Percentiles rank a stretch among this genome's conserved stretches.
Evolutionary conservation across 2,329 filamentous ascomycete species (phyloP).

Genomic region (Sarocladium brachiariae): DNA sequence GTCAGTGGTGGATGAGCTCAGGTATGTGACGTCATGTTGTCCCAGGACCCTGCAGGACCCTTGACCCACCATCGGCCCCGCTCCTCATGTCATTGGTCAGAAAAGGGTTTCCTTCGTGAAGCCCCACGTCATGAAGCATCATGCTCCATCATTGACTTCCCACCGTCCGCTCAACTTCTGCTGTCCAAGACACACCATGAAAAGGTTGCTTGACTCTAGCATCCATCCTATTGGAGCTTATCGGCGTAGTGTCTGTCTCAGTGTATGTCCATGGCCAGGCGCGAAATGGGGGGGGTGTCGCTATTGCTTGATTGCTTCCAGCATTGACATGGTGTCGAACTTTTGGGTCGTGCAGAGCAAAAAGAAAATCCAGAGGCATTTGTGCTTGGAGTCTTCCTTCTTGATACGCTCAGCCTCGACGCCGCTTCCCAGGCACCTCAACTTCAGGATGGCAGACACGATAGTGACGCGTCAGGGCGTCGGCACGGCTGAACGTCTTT

Average conservation of each 20-base stretch:
- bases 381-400: background rate
- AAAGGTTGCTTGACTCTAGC: background rate
- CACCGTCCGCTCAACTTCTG: background rate
- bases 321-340: too few relatives aligned
- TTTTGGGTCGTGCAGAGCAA: too few relatives aligned
- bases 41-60: slow-evolving; percentile 25
- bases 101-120: background rate
- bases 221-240: background rate
- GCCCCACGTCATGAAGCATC: slow-evolving; percentile 12
- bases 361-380: too few relatives aligned
- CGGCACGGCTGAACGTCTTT: slow-evolving; percentile 93
- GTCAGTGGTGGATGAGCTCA: slow-evolving; percentile 17
- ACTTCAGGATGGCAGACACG: slow-evolving; percentile 88
- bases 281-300: background rate
- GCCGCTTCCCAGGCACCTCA: slow-evolving; percentile 64
- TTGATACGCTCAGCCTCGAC: slow-evolving; percentile 19
- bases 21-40: slow-evolving; percentile 21
- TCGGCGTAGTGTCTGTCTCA: background rate
- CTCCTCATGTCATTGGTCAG: slow-evolving; percentile 9
- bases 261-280: too few relatives aligned
- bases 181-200: background rate
- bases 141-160: background rate
- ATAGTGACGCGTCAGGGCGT: slow-evolving; percentile 91
- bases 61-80: slow-evolving; percentile 17
- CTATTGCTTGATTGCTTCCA: background rate